Evolutionary conservation across 2,329 filamentous ascomycete genomes (phyloP).

Genomic region (Aspergillus proliferans): DNA sequence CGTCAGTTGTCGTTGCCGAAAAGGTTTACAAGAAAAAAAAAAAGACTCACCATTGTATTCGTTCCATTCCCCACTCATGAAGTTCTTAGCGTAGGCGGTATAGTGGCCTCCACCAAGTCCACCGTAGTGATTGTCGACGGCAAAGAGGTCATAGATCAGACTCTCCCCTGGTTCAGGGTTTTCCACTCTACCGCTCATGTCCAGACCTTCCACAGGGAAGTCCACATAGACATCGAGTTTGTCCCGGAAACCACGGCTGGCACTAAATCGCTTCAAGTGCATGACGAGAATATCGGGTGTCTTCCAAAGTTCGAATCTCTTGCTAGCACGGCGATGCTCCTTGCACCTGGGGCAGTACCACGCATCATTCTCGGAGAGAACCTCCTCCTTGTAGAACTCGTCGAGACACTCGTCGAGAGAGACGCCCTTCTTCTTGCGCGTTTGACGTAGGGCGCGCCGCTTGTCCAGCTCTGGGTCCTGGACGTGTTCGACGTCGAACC

Average conservation of each 20-base stretch:
- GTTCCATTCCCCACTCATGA: constrained; percentile 84
- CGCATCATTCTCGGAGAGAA: constrained; percentile 88
- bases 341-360: constrained; percentile 98
- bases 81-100: constrained; percentile 90
- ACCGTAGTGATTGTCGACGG: constrained; percentile 92
- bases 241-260: constrained; percentile 71
- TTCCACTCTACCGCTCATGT: constrained; percentile 73
- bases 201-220: constrained; percentile 81
- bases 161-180: constrained; percentile 73
- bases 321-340: constrained; percentile 82
- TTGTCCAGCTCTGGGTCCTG: constrained; percentile 59
- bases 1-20: background rate
- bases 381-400: constrained; percentile 90
- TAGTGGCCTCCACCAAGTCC: constrained; percentile 93
- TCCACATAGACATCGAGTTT: constrained; percentile 89
- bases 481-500: constrained; percentile 47
- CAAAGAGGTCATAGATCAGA: constrained; percentile 86
- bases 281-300: constrained; percentile 90
- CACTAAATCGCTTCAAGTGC: constrained; percentile 93
- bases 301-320: constrained; percentile 97
- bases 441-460: constrained; percentile 56
- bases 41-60: constrained; percentile 78
- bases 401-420: constrained; percentile 84
- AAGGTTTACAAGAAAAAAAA: background rate
- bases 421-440: constrained; percentile 68